phyloP scores from a whole-genome alignment of 2,329 filamentous ascomycete genomes.

The Ceratocystis huliohia region DNA sequence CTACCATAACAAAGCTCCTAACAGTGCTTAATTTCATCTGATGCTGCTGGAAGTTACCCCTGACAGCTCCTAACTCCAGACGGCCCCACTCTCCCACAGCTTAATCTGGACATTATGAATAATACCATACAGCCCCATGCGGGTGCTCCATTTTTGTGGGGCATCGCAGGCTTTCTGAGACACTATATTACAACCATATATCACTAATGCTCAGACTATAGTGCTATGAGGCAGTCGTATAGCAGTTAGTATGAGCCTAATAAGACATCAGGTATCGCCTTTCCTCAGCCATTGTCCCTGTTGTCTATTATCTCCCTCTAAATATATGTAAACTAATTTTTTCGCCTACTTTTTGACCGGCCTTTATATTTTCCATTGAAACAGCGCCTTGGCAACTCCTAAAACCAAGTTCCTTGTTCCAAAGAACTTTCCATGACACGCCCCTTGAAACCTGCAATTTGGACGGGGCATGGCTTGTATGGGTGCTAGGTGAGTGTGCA shows the following conservation, averaged over 20 bases:
- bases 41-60: neutral
- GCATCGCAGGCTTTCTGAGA: neutral
- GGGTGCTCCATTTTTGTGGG: too few species aligned
- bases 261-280: neutral
- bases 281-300: neutral
- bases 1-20: neutral
- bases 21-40: slow-evolving; percentile 6
- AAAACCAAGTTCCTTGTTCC: neutral
- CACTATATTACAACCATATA: neutral
- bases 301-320: neutral
- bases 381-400: slow-evolving; percentile 2
- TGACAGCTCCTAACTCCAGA: neutral
- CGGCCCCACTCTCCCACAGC: neutral
- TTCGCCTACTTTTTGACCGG: neutral
- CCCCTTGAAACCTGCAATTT: slow-evolving; percentile 1
- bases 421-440: slow-evolving; percentile 1
- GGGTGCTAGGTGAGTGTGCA: neutral
- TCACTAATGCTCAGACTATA: neutral
- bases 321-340: too few species aligned
- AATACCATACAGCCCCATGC: too few species aligned
- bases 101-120: too few species aligned
- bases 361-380: neutral
- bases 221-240: neutral
- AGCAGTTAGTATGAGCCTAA: neutral
- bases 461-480: neutral